phyloP scores from a whole-genome alignment of 2,329 filamentous ascomycete species.

The Phoma sp. region DNA sequence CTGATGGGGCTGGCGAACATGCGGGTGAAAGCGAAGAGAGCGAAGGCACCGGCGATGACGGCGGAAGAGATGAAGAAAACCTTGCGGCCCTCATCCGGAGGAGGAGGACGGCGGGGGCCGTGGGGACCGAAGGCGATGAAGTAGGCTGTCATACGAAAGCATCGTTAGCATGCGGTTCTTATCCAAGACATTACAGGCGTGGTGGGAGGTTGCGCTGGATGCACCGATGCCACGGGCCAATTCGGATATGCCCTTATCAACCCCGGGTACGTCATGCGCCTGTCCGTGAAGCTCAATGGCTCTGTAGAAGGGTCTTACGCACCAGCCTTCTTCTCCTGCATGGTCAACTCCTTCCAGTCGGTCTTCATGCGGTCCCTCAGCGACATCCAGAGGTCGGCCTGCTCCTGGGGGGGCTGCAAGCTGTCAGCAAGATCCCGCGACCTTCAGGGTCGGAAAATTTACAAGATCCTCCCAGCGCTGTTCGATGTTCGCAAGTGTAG shows the following conservation, averaged over 20 bases:
- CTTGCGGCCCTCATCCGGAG: constrained; percentile 83
- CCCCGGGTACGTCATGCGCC: constrained; percentile 40
- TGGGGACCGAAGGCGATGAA: constrained; percentile 98
- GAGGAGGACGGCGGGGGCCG: constrained; percentile 82
- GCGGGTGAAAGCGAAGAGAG: constrained; percentile 75
- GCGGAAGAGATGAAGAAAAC: constrained; percentile 74
- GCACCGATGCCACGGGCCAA: constrained; percentile 25
- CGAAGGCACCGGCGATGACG: constrained; percentile 70
- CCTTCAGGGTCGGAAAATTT: background rate
- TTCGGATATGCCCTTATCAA: constrained; percentile 29
- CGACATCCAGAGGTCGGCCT: constrained; percentile 99
- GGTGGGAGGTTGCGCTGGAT: constrained; percentile 13
- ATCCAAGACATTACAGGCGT: constrained; percentile 15
- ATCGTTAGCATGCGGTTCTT: constrained; percentile 29
- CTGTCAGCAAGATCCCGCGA: background rate
- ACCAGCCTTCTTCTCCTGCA: constrained; percentile 99
- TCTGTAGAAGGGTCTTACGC: constrained; percentile 56
- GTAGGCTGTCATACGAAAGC: constrained; percentile 73
- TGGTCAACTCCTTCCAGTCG: constrained; percentile 92
- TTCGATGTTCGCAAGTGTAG: constrained; percentile 96
- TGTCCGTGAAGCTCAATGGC: constrained; percentile 19
- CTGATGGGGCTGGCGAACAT: constrained; percentile 67
- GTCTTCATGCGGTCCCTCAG: constrained; percentile 98
- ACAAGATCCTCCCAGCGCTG: constrained; percentile 86
- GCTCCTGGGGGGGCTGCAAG: constrained; percentile 74